Conservation (phyloP, 345 rosid genomes). For the Rubroshorea leprosula region DNA sequence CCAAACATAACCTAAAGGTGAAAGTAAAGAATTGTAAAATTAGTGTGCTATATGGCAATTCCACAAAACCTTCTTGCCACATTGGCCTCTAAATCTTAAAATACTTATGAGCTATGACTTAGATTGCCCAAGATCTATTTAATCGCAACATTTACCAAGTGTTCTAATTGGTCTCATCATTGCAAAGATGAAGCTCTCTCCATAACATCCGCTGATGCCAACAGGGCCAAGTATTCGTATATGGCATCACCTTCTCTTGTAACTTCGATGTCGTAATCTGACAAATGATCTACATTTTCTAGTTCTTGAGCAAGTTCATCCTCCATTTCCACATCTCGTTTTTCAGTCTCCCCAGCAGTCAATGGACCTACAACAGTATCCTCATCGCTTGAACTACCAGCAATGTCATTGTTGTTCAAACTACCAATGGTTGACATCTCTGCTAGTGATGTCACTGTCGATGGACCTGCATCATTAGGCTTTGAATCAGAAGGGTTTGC, state of each 20-base stretch:
- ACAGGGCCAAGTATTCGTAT: conserved; percentile 2
- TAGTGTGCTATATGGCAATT: not conserved
- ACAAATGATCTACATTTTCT: conserved; percentile 42
- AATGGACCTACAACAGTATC: conserved; percentile 25
- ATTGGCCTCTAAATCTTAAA: not conserved
- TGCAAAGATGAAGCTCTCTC: not conserved
- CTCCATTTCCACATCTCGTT: conserved; percentile 76
- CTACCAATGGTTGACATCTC: too few species aligned
- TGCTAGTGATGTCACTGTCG: too few species aligned
- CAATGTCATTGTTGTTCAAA: conserved; percentile 17
- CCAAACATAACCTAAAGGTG: too few species aligned
- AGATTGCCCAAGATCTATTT: not conserved
- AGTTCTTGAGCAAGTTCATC: conserved; percentile 57
- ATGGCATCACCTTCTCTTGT: conserved; percentile 68
- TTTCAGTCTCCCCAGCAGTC: conserved; percentile 13
- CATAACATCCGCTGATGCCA: not conserved
- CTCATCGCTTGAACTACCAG: conserved; percentile 5
- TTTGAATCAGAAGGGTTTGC: conserved; percentile 10
- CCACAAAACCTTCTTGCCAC: not conserved
- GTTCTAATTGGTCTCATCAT: not conserved
- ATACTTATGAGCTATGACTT: not conserved
- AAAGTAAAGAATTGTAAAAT: too few species aligned
- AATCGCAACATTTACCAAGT: not conserved
- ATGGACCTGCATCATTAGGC: not conserved
- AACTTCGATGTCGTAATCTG: conserved; percentile 77